Evolutionary conservation across 2,329 filamentous ascomycete genomes (phyloP).

Genomic region (Pestalotiopsis sp.): DNA sequence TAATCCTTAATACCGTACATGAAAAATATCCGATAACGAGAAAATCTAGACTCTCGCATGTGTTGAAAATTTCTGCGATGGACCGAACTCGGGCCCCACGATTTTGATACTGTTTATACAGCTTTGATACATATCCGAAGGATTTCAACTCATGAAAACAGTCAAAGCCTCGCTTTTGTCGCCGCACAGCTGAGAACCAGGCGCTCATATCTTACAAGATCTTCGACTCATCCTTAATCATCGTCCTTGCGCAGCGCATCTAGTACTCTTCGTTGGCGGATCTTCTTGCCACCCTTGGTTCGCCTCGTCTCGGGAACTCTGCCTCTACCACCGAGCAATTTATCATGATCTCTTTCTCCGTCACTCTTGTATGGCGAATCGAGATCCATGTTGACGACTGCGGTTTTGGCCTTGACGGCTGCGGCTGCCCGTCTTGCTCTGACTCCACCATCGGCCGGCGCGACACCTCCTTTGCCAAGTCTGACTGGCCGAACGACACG

Average conservation of each 20-base stretch:
- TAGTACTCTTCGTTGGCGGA: constrained; percentile 28
- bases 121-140: neutral
- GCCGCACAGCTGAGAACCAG: too few species aligned
- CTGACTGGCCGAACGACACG: constrained; percentile 64
- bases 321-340: constrained; percentile 21
- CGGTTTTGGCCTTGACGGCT: constrained; percentile 32
- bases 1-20: too few species aligned
- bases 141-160: neutral
- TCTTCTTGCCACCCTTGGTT: constrained; percentile 44
- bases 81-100: neutral
- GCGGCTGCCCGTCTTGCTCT: constrained; percentile 35
- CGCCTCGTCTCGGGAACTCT: constrained; percentile 35
- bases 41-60: neutral
- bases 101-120: neutral
- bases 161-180: neutral
- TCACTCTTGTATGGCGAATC: constrained; percentile 38
- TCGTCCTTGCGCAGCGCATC: constrained; percentile 40
- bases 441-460: constrained; percentile 48
- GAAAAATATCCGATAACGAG: too few species aligned
- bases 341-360: constrained; percentile 30
- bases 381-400: constrained; percentile 42
- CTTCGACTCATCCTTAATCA: neutral
- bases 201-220: neutral
- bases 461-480: constrained; percentile 50
- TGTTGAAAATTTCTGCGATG: neutral